phyloP scores from a whole-genome alignment of 352 stramenopile species.

The Phytophthora pseudosyringae region DNA sequence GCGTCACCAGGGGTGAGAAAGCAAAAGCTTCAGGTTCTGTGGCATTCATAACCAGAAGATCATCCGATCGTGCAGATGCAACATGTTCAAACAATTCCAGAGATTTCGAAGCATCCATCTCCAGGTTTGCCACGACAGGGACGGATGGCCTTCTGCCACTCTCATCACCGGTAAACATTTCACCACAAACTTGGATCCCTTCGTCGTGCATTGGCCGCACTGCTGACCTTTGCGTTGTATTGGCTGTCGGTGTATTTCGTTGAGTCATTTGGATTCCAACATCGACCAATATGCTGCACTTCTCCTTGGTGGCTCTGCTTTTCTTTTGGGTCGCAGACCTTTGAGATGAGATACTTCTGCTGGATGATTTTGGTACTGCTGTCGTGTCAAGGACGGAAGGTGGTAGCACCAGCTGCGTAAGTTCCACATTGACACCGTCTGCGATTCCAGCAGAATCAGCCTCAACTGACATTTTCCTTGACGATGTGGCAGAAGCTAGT shows the following conservation, averaged over 20 bases:
- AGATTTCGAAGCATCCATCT: not conserved
- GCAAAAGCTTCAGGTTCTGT: not conserved
- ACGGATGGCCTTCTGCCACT: not conserved
- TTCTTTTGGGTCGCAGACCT: slow-evolving; percentile 21
- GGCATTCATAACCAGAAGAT: not conserved
- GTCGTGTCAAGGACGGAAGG: slow-evolving; percentile 5
- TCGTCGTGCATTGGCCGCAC: slow-evolving; percentile 13
- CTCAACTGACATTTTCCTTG: not conserved
- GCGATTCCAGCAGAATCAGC: not conserved
- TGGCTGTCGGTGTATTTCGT: not conserved
- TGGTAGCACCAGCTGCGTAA: not conserved
- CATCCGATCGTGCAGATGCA: not conserved
- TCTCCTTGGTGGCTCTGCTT: slow-evolving; percentile 5
- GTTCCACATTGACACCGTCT: not conserved
- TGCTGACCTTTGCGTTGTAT: slow-evolving; percentile 1
- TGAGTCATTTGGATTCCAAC: slow-evolving; percentile 21
- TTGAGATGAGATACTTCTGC: slow-evolving; percentile 11
- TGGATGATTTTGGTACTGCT: slow-evolving; percentile 22
- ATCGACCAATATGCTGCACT: not conserved
- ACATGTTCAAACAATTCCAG: not conserved
- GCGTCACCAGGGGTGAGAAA: not conserved
- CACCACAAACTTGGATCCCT: slow-evolving; percentile 4
- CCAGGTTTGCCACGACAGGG: not conserved
- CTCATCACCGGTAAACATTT: not conserved
- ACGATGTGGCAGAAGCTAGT: not conserved